Percentiles rank a stretch among this genome's conserved stretches.
Conservation (phyloP, 73 alveolate genomes). For the Uronychia setigera region DNA sequence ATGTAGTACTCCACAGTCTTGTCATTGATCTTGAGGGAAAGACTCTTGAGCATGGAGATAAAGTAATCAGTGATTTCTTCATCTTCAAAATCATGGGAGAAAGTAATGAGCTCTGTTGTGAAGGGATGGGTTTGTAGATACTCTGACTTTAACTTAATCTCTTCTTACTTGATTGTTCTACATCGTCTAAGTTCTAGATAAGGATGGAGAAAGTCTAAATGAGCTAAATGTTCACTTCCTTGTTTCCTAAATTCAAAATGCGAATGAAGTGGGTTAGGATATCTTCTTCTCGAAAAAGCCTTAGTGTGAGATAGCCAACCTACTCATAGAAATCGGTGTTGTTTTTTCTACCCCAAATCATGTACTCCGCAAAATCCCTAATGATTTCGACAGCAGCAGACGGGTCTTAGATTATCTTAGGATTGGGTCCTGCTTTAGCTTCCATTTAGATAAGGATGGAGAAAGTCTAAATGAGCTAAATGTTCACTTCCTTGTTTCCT, state of each 20-base stretch:
- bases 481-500: slow-evolving; percentile 52
- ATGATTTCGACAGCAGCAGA: too few species aligned
- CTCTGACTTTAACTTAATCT: slow-evolving; percentile 16
- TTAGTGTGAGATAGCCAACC: not conserved
- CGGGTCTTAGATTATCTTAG: too few species aligned
- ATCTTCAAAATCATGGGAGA: slow-evolving; percentile 58
- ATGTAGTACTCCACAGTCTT: slow-evolving; percentile 42
- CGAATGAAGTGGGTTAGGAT: slow-evolving; percentile 43
- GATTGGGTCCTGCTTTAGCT: too few species aligned
- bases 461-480: slow-evolving; percentile 55
- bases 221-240: slow-evolving; percentile 57
- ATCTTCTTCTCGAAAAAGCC: slow-evolving; percentile 53
- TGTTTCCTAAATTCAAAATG: slow-evolving; percentile 49
- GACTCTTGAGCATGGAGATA: slow-evolving; percentile 58
- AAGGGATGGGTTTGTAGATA: slow-evolving; percentile 61
- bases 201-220: slow-evolving; percentile 58
- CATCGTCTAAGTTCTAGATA: slow-evolving; percentile 38
- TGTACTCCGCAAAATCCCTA: not conserved
- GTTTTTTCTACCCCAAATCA: slow-evolving; percentile 53
- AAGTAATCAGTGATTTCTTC: slow-evolving; percentile 75
- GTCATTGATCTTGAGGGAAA: slow-evolving; percentile 58
- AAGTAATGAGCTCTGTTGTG: slow-evolving; percentile 52
- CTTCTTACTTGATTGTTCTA: slow-evolving; percentile 52
- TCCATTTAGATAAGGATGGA: slow-evolving; percentile 43
- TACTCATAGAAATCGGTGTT: slow-evolving; percentile 59